Base-by-base conservation (phyloP, 2,329 filamentous ascomycete species). In the Meredithiella fracta region DNA sequence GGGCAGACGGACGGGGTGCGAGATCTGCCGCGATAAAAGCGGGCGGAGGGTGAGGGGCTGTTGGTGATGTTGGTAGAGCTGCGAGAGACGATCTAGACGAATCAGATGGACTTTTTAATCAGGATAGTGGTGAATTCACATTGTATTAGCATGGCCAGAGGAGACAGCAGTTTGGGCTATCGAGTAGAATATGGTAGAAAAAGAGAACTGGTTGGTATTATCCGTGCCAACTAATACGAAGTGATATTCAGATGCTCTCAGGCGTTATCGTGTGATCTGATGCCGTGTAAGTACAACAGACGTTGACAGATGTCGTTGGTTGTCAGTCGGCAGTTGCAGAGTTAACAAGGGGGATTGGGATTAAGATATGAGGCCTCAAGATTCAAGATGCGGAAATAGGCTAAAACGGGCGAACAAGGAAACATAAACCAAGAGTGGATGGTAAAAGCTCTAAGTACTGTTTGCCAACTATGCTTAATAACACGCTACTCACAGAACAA, bases 21-120 rank as follows among this genome's bases (percentile, higher is more conserved):
- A 23, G 57, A 56, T 38, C 56, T 54, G 42, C 54, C 53, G 22
- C 57, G 57, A 25, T 54, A 54, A 11, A 59, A 54, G 31, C 57
- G 57, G 3, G 57, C 54, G 54, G 9, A 59, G 42, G 17, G 44
- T 47, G 7, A 59, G 15, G 44, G 57, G 23, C 57, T 59, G 17
- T 59, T 54, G 20, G 37, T 14, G n/a, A 17, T 42, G 17, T 56
- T 54, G 17, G 44, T 47, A 11, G 50, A 34, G 11, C 53, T 51
- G 11, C 57, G 57, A 5, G 57, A 54, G 34, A 53, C 51, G 26
- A 59, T 59, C 49, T 59, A 54, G 40, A 59, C 54, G 25, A 59
- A 54, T 11, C 57, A 54, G 54, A 59, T 59, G 25, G 57, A 59
- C 54, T 59, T 59, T 29, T 42, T 38, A 17, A 54, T 53, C 29